Conservation (phyloP, 768 basidiomycete genomes). For the Panaeolus cyanescens region DNA sequence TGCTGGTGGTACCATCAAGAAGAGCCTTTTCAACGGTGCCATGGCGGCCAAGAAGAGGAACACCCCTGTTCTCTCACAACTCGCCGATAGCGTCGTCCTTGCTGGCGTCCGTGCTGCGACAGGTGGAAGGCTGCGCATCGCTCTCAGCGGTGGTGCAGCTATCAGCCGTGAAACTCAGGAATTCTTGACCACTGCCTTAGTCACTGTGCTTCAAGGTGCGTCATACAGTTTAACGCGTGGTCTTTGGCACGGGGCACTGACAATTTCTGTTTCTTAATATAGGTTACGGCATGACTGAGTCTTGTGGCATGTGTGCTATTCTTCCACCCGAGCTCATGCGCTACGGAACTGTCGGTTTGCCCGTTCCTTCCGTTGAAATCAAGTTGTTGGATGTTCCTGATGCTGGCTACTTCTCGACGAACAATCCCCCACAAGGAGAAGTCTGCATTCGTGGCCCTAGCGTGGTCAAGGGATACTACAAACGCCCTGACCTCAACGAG, state of each 20-base stretch:
- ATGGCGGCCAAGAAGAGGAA: conserved; percentile 72
- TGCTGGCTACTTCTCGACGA: conserved; percentile 80
- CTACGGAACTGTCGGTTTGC: conserved; percentile 80
- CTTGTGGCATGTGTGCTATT: conserved; percentile 87
- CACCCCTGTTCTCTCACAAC: conserved; percentile 60
- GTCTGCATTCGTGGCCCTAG: conserved; percentile 87
- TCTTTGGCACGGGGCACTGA: conserved; percentile 6
- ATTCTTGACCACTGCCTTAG: conserved; percentile 81
- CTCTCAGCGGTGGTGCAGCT: conserved; percentile 85
- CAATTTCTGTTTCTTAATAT: conserved; percentile 3
- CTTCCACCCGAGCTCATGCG: conserved; percentile 83
- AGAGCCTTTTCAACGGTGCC: conserved; percentile 79
- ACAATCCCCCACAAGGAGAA: conserved; percentile 79
- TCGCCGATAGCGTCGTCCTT: conserved; percentile 80
- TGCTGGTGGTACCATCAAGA: conserved; percentile 63
- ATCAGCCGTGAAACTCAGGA: conserved; percentile 88
- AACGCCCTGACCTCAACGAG: conserved; percentile 85
- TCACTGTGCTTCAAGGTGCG: conserved; percentile 84
- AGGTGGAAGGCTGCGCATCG: conserved; percentile 82
- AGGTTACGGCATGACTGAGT: conserved; percentile 98
- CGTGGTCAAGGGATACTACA: conserved; percentile 88
- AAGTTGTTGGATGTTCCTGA: conserved; percentile 84
- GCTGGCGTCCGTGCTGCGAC: conserved; percentile 79
- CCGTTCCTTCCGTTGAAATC: conserved; percentile 86
- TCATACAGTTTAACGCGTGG: conserved; percentile 1